Base-by-base conservation (phyloP, 2,329 filamentous ascomycete species). In the Talaromyces sp. region DNA sequence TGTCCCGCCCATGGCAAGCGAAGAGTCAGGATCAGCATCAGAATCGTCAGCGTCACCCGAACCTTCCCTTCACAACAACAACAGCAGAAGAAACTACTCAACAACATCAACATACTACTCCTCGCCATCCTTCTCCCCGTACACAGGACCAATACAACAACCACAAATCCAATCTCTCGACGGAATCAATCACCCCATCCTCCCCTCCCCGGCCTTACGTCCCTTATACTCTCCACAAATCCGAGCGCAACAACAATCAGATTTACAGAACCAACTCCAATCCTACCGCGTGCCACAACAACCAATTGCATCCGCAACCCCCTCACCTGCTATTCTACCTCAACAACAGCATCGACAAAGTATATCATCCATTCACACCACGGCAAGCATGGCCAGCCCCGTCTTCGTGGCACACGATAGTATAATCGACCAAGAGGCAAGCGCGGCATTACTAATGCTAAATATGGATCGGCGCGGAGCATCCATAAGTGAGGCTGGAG, bases 371-470 rank as follows among this genome's bases (percentile, higher is more conserved):
- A 69, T 74, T 6, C 74, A 77, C 3, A 22, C 35, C 17, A 22
- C 45, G 2, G 39, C 15, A 7, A 41, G 37, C 37, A 28, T 51
- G 10, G 40, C 45, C 15, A 60, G 46, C 7, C 46, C 51, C 36
- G 45, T 77, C 3, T 55, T 55, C 1, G 31, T 53, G 9, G 58
- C 48, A 8, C 69, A 75, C 7, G 75, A 78, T 6, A 77, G 79
- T 6, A 78, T 81, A 57, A 78, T 89, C 37, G 87, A 90, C 62
- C 87, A 91, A 61, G 90, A 94, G 70, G 92, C 91, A 1, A 94
- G 91, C 7, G 87, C 90, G 11, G 92, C 91, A 2, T 72, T 96
- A 64, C 74, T 96, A 70, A 96, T 96, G 91, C 77, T 97, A 60
- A 95, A 92, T 64, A 85, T 81, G 56, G 91, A 94, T 70, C 83